These are phyloP conservation scores for Boletellus ananas DNA, from an alignment of 768 basidiomycete genomes.

Conservation along the genomic window DNA sequence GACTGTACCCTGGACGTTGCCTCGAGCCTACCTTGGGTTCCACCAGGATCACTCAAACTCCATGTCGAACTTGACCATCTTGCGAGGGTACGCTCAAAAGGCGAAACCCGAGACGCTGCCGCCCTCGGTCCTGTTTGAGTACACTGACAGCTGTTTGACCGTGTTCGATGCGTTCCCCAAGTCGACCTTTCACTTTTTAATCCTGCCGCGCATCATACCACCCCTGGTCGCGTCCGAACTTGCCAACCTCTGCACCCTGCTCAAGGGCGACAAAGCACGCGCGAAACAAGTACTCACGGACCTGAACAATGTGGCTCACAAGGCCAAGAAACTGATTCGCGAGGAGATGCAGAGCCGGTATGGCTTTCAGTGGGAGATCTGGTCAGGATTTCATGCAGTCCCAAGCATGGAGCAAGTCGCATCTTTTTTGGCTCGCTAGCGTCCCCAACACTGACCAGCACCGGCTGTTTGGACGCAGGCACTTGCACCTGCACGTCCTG, in stretches of 20 bases:
- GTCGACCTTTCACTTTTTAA: conserved; percentile 82
- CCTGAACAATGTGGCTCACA: conserved; percentile 54
- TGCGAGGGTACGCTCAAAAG: conserved; percentile 57
- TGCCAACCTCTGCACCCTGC: conserved; percentile 51
- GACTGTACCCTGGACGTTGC: conserved; percentile 8
- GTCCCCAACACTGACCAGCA: neutral
- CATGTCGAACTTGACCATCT: conserved; percentile 46
- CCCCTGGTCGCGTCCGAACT: conserved; percentile 39
- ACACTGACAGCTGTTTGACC: conserved; percentile 53
- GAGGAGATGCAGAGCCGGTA: conserved; percentile 76
- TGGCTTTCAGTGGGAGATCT: conserved; percentile 73
- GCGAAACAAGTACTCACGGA: conserved; percentile 52
- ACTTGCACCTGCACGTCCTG: conserved; percentile 82
- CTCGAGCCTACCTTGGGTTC: neutral
- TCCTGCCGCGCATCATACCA: conserved; percentile 59
- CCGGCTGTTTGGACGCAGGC: conserved; percentile 40
- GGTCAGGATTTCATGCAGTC: conserved; percentile 80
- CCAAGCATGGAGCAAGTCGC: conserved; percentile 80
- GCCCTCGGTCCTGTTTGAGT: conserved; percentile 54
- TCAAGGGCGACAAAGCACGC: conserved; percentile 48
- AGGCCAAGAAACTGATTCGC: conserved; percentile 57
- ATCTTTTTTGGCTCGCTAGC: neutral
- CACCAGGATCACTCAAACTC: neutral
- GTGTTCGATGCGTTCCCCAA: conserved; percentile 79
- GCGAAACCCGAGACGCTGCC: conserved; percentile 52